Conservation (phyloP, 1,284 basidiomycete species). For the Pseudozyma thailandica region DNA sequence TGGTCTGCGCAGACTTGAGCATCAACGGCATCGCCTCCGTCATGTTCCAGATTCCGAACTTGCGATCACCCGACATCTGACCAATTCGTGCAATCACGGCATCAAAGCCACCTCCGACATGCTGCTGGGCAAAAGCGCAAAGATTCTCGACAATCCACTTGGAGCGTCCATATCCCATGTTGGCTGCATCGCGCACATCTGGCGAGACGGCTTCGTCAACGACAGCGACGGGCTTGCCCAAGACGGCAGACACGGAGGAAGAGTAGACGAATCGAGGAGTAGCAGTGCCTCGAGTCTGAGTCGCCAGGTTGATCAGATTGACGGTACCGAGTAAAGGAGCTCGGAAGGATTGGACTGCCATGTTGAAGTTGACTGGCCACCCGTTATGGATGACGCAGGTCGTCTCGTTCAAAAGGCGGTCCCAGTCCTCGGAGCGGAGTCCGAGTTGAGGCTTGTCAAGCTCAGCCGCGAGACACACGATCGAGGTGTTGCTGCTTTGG, state of each 20-base stretch:
- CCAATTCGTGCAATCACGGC: conserved; percentile 66
- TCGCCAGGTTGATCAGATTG: conserved; percentile 73
- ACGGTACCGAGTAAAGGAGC: conserved; percentile 70
- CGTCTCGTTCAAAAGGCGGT: conserved; percentile 1
- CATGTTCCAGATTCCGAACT: conserved; percentile 74
- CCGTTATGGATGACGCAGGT: conserved; percentile 41
- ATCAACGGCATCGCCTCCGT: conserved; percentile 71
- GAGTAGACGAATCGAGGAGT: conserved; percentile 73
- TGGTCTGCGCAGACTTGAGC: conserved; percentile 70
- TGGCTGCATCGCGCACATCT: conserved; percentile 68
- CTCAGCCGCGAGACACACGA: conserved; percentile 22
- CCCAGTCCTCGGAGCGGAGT: conserved; percentile 5
- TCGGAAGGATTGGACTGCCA: conserved; percentile 31
- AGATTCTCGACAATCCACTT: conserved; percentile 76
- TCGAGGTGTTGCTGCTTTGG: not conserved
- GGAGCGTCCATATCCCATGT: conserved; percentile 73
- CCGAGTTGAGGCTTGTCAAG: conserved; percentile 18
- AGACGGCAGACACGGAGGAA: conserved; percentile 71
- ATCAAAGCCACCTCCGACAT: conserved; percentile 24
- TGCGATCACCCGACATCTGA: conserved; percentile 73
- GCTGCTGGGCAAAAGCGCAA: conserved; percentile 69
- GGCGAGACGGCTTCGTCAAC: conserved; percentile 70
- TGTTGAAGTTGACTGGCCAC: conserved; percentile 53
- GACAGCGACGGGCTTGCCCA: conserved; percentile 59
- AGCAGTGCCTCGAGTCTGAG: conserved; percentile 68